Evolutionary conservation across 108 stramenopile species (phyloP).

Genomic region (Seminavis robusta): DNA sequence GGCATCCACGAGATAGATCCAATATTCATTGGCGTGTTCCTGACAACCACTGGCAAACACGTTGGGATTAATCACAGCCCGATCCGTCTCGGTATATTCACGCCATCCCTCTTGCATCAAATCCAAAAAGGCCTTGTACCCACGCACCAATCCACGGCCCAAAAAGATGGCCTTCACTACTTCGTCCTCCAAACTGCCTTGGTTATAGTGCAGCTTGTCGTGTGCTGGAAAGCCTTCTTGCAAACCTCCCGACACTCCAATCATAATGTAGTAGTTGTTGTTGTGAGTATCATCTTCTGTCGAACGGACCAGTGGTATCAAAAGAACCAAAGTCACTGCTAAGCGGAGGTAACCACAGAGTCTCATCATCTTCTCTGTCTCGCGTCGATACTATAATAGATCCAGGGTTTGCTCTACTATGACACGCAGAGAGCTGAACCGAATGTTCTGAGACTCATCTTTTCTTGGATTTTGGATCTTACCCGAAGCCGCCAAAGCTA

Average conservation of each 20-base stretch:
- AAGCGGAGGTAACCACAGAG: too few species aligned
- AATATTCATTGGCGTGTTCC: constrained; percentile 61
- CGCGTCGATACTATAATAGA: too few species aligned
- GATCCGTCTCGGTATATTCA: constrained; percentile 44
- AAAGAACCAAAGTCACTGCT: too few species aligned
- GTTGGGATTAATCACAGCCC: constrained; percentile 39
- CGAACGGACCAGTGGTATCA: too few species aligned
- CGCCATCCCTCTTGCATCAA: constrained; percentile 50
- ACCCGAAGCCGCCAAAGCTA: too few species aligned
- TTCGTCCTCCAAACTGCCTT: constrained; percentile 16
- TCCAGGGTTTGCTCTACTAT: too few species aligned
- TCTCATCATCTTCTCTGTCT: too few species aligned
- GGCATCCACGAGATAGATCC: constrained; percentile 47
- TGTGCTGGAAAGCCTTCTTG: constrained; percentile 38
- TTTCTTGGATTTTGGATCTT: too few species aligned
- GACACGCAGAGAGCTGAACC: too few species aligned
- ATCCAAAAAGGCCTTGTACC: constrained; percentile 54
- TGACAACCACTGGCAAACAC: constrained; percentile 51
- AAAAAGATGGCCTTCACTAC: constrained; percentile 40
- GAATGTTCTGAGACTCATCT: too few species aligned
- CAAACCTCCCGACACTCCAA: constrained; percentile 38
- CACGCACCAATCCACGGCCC: constrained; percentile 46
- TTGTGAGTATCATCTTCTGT: not conserved
- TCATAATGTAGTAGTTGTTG: constrained; percentile 14
- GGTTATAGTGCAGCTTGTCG: constrained; percentile 27